A percentile compares a stretch with the other conserved stretches of the same genome.
These are phyloP conservation scores for Alternaria ventricosa DNA, from an alignment of 2,329 filamentous ascomycete genomes.

Conservation along the genomic window DNA sequence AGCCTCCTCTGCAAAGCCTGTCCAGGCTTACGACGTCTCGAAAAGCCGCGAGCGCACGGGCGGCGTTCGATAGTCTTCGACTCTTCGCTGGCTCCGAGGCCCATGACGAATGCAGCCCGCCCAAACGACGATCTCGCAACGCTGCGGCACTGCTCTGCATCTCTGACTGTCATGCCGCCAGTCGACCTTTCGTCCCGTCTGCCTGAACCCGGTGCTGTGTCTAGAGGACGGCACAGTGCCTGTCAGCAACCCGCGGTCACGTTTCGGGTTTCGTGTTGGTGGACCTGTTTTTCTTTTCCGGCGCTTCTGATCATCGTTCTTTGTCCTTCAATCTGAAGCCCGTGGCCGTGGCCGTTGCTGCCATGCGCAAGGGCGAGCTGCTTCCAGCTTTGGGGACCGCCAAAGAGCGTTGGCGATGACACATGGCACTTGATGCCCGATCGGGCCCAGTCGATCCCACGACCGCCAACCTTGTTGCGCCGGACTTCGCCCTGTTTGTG, in stretches of 20 bases:
- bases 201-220: slow-evolving; percentile 33
- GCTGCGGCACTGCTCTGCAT: slow-evolving; percentile 34
- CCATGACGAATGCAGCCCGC: slow-evolving; percentile 44
- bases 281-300: slow-evolving; percentile 23
- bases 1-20: slow-evolving; percentile 20
- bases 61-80: slow-evolving; percentile 40
- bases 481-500: slow-evolving; percentile 22
- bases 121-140: slow-evolving; percentile 42
- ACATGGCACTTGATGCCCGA: slow-evolving; percentile 36
- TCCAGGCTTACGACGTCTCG: slow-evolving; percentile 44
- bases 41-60: slow-evolving; percentile 36
- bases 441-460: slow-evolving; percentile 21
- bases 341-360: slow-evolving; percentile 10
- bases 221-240: slow-evolving; percentile 26
- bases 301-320: slow-evolving; percentile 22
- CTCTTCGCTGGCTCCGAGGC: slow-evolving; percentile 35
- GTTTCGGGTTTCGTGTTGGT: slow-evolving; percentile 43
- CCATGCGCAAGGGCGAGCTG: slow-evolving; percentile 30
- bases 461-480: slow-evolving; percentile 16
- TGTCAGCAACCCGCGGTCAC: slow-evolving; percentile 32
- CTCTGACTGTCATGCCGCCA: slow-evolving; percentile 42
- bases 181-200: slow-evolving; percentile 26
- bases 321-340: slow-evolving; percentile 21
- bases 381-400: slow-evolving; percentile 34
- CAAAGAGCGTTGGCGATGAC: slow-evolving; percentile 39